Evolutionary conservation across 192 early-diverging fungal species (phyloP), one percentile per base, ranked within the genome.

Genomic region (Coemansia sp.): DNA sequence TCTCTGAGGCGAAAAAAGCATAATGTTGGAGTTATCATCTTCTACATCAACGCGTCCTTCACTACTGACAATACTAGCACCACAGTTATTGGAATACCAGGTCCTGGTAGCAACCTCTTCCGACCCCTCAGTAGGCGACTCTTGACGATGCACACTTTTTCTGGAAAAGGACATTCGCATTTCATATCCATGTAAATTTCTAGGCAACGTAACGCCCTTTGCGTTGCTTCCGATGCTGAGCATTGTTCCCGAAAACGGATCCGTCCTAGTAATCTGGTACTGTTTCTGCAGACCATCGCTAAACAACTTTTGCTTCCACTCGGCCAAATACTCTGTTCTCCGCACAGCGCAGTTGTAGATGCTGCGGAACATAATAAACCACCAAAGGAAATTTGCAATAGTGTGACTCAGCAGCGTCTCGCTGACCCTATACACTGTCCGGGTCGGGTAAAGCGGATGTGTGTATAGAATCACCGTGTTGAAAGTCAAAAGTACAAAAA

Each of bases 361-460:
- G 50, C 77, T 61, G 29, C 42, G 57, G 66, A 64, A 79, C 82
- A 84, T 84, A 50, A 84, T 84, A 34, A 72, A 84, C 82, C 82
- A 84, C 73, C 77, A 80, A 5, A 84, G 56, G 28, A 80, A 72
- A 36, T 79, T 79, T 40, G 71, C 59, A n/a, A 79, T 55, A 3
- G 69, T 12, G 30, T 80, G 73, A 48, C 71, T 76, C 4, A 60
- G 2, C 45, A 84, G 12, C 0, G 73, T 72, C 61, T 80, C 71
- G 8, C 65, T 60, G 2, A 76, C 66, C 1, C 82, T 70, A 0
- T 73, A 57, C 2, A 14, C 12, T 4, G 31, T 38, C 2, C 48
- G 38, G 0, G 71, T 76, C 1, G 76, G 73, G 56, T 80, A 79
- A n/a, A 73, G 60, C 30, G 77, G 73, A n/a, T 74, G 52, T 2